These are phyloP conservation scores for Coemansia sp. DNA, from an alignment of 192 early-diverging fungal species.

Conservation along the genomic window DNA sequence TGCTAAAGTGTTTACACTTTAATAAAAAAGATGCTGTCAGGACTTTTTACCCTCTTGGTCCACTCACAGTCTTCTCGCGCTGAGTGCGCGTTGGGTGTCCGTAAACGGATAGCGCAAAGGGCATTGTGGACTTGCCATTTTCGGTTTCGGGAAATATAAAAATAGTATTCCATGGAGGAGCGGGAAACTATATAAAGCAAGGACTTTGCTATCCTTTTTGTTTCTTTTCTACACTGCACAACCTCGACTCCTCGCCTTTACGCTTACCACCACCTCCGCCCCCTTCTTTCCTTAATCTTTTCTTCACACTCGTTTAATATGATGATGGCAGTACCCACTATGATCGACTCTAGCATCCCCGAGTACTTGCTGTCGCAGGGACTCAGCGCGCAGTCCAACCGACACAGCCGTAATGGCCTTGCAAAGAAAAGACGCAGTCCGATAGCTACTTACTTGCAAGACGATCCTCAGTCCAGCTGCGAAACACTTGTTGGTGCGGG, in stretches of 20 bases:
- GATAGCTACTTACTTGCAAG: neutral
- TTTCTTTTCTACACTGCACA: conserved; percentile 2
- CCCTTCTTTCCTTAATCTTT: neutral
- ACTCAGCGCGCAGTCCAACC: conserved; percentile 28
- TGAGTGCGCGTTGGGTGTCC: neutral
- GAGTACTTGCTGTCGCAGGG: conserved; percentile 39
- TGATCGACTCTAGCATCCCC: conserved; percentile 12
- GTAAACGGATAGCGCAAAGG: neutral
- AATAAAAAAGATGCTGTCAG: neutral
- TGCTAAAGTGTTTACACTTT: conserved; percentile 5
- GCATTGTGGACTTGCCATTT: conserved; percentile 1
- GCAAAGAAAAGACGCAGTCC: conserved; percentile 16
- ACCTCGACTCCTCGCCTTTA: neutral
- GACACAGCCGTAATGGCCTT: conserved; percentile 14
- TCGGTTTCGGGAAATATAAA: neutral
- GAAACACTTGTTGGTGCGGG: conserved; percentile 11
- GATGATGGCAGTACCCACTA: conserved; percentile 6
- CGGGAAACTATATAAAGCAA: conserved; percentile 3
- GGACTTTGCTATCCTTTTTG: neutral
- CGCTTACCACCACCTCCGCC: neutral
- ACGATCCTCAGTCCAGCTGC: conserved; percentile 5
- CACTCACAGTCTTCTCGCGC: neutral
- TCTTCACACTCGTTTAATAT: neutral
- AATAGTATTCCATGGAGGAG: neutral
- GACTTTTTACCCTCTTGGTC: neutral